Percentiles rank a stretch among this genome's conserved stretches.
These are phyloP conservation scores for Cyclotella cryptica DNA, from an alignment of 108 stramenopile genomes.

Conservation along the genomic window DNA sequence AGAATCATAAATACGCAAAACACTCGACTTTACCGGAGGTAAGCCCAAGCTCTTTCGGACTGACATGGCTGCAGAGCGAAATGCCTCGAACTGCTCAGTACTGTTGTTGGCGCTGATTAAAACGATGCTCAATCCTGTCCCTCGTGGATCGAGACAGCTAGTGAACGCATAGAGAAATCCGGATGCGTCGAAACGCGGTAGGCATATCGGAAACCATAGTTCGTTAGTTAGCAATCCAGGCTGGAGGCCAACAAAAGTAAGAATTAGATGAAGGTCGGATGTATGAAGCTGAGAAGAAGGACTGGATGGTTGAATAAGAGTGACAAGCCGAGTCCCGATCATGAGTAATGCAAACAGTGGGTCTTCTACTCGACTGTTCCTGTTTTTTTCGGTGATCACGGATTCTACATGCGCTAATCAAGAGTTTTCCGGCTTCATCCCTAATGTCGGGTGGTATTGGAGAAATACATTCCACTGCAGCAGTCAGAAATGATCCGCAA, in stretches of 20 bases:
- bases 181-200: constrained; percentile 78
- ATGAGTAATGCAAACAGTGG: constrained; percentile 70
- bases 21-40: constrained; percentile 37
- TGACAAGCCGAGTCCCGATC: constrained; percentile 61
- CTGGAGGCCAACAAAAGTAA: constrained; percentile 69
- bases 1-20: constrained; percentile 29
- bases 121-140: constrained; percentile 59
- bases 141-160: constrained; percentile 57
- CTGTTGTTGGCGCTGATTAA: constrained; percentile 65
- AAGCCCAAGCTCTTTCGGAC: constrained; percentile 56
- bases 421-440: constrained; percentile 57
- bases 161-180: constrained; percentile 83
- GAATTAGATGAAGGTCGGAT: constrained; percentile 74
- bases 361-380: constrained; percentile 6
- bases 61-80: constrained; percentile 50
- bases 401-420: constrained; percentile 37
- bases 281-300: constrained; percentile 67
- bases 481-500: constrained; percentile 59
- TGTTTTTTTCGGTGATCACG: constrained; percentile 3
- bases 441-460: constrained; percentile 73
- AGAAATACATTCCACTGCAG: constrained; percentile 64
- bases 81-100: constrained; percentile 78
- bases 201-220: constrained; percentile 82
- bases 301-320: constrained; percentile 70
- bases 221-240: constrained; percentile 66